Conservation (phyloP, 306 rosid species). For the Vigna angularis region DNA sequence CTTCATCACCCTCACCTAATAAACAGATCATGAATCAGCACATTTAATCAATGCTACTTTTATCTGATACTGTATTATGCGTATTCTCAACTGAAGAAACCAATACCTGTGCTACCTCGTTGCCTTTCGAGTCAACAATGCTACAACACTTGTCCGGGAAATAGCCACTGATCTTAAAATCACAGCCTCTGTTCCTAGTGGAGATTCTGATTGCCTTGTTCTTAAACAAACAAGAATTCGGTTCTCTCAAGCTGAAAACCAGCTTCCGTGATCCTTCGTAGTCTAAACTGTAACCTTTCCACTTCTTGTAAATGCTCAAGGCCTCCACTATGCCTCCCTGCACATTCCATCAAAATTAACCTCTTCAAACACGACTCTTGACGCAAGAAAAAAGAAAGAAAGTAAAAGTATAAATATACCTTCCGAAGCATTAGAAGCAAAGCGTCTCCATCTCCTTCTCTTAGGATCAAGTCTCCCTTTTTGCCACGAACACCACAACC, state of each 20-base stretch:
- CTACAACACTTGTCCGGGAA: conserved; percentile 63
- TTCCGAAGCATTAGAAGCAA: conserved; percentile 79
- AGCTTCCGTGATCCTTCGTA: conserved; percentile 59
- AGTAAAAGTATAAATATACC: conserved; percentile 48
- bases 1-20: conserved; percentile 50
- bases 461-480: conserved; percentile 73
- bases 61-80: too few relatives aligned
- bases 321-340: conserved; percentile 86
- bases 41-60: background rate
- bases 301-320: conserved; percentile 70
- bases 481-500: conserved; percentile 84
- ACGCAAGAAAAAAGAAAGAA: background rate
- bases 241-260: conserved; percentile 76
- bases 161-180: conserved; percentile 59
- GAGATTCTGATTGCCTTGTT: conserved; percentile 64
- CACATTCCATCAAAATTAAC: background rate
- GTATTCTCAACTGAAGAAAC: background rate
- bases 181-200: conserved; percentile 55
- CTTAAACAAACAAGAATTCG: conserved; percentile 67
- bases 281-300: conserved; percentile 70
- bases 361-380: too few relatives aligned
- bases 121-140: conserved; percentile 58
- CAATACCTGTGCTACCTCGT: conserved; percentile 54
- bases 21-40: background rate
- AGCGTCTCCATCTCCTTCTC: conserved; percentile 66